Base-by-base conservation (phyloP, 1,284 basidiomycete species). In the Tremellales sp. region DNA sequence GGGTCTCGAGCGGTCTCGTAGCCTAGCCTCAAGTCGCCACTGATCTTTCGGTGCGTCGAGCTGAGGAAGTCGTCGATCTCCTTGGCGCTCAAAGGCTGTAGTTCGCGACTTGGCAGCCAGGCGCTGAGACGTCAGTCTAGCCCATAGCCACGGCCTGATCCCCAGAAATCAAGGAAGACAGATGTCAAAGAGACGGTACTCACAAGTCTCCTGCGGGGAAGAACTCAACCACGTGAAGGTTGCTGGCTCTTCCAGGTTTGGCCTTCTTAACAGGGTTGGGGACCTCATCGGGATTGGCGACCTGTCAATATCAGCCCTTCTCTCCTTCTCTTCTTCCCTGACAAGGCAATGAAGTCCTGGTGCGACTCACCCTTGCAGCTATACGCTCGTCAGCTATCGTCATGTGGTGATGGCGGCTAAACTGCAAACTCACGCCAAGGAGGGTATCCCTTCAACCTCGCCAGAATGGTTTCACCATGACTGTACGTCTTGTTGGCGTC, bases 391-490 rank as follows among this genome's bases (percentile, higher is more conserved):
- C 35, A 33, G 17, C 10, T 10, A 24, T 4, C 40, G 13, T 35
- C 24, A 21, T 19, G n/a, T n/a, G n/a, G n/a, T n/a, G n/a, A n/a
- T n/a, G n/a, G 21, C 23, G 15, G 24, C 13, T 21, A 26, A 19
- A n/a, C 15, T 3, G 1, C 15, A 6, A 36, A 70, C 73, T 73
- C 60, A 75, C 73, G 73, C 93, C 93, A 97, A 25, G 87, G 81
- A 12, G 94, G 90, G 77, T 81, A 97, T 13, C 94, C 93, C 76
- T 88, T 88, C 67, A 98, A 78, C 78, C 96, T 92, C 35, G 83
- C 90, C 52, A 97, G 82, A 27, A 97, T 91, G 62, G 91, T 80
- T 70, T 96, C 91, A 67, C 86, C 80, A 48, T 78, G 61, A 31
- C 78, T 75, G 70, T 81, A 84, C 54, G 74, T 75, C 39, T 60